A percentile compares a stretch with the other conserved stretches of the same genome.
phyloP scores from a whole-genome alignment of 2,329 filamentous ascomycete genomes.

The Capronia americana region DNA sequence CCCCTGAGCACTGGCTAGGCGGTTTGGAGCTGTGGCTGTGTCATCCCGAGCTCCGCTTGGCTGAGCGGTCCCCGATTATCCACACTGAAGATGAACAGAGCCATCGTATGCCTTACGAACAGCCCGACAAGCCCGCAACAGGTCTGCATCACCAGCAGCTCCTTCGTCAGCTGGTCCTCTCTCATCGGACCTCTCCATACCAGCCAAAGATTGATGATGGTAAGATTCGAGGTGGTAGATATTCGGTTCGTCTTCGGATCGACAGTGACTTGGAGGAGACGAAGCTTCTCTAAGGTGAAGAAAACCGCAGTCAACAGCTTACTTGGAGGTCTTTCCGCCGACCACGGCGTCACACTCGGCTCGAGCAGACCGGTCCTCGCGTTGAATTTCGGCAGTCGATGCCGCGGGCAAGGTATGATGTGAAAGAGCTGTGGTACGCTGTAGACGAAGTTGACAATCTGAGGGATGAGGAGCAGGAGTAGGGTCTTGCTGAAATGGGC shows the following conservation, averaged over 20 bases:
- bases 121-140: slow-evolving; percentile 79
- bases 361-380: slow-evolving; percentile 82
- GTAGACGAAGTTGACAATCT: slow-evolving; percentile 97
- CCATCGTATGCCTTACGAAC: slow-evolving; percentile 83
- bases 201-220: slow-evolving; percentile 92
- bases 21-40: neutral
- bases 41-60: neutral
- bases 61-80: slow-evolving; percentile 67
- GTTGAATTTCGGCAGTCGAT: slow-evolving; percentile 89
- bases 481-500: slow-evolving; percentile 99
- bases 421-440: slow-evolving; percentile 90
- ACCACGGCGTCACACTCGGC: slow-evolving; percentile 81
- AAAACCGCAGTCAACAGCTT: slow-evolving; percentile 68
- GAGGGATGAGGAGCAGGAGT: slow-evolving; percentile 85
- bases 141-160: slow-evolving; percentile 80
- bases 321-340: slow-evolving; percentile 68
- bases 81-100: slow-evolving; percentile 84
- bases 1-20: neutral
- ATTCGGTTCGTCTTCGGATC: slow-evolving; percentile 66
- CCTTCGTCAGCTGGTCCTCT: slow-evolving; percentile 80
- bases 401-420: slow-evolving; percentile 87
- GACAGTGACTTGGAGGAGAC: slow-evolving; percentile 70
- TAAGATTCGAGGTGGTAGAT: slow-evolving; percentile 84
- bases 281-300: slow-evolving; percentile 71
- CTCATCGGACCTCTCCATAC: slow-evolving; percentile 92